phyloP scores from a whole-genome alignment of 306 rosid species.

The Gillenia trifoliata region DNA sequence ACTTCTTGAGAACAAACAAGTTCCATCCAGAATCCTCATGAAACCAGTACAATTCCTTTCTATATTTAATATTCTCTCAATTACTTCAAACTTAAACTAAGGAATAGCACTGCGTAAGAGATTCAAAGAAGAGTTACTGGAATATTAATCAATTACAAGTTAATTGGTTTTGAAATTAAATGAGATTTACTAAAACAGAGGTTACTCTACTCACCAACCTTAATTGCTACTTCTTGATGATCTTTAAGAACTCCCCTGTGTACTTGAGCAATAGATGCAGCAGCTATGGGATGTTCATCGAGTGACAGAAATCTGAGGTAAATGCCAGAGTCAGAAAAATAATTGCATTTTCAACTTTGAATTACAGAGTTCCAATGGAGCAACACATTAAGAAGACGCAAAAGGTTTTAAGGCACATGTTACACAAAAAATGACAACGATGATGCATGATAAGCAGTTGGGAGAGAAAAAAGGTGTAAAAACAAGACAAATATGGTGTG shows the following conservation, averaged over 20 bases:
- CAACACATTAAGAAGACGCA: neutral
- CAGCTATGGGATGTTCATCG: constrained; percentile 76
- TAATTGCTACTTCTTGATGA: constrained; percentile 76
- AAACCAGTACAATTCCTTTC: neutral
- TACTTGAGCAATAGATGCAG: constrained; percentile 96
- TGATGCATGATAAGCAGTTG: neutral
- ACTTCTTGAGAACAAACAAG: neutral
- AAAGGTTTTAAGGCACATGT: neutral
- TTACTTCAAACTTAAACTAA: neutral
- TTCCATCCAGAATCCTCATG: neutral
- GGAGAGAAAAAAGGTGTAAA: neutral
- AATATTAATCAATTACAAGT: neutral
- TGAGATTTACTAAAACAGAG: neutral
- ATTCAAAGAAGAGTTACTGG: neutral
- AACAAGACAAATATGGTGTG: constrained; percentile 21
- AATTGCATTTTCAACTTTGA: neutral
- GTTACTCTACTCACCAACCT: constrained; percentile 50
- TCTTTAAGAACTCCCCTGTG: constrained; percentile 64
- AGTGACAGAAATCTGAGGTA: constrained; percentile 67
- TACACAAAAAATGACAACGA: neutral
- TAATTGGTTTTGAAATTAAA: neutral
- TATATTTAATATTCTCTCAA: neutral
- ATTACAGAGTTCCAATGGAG: neutral
- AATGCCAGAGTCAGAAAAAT: neutral
- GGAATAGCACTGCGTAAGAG: neutral